Base-by-base conservation (phyloP, 352 stramenopile species). In the Aphanomyces astaci region DNA sequence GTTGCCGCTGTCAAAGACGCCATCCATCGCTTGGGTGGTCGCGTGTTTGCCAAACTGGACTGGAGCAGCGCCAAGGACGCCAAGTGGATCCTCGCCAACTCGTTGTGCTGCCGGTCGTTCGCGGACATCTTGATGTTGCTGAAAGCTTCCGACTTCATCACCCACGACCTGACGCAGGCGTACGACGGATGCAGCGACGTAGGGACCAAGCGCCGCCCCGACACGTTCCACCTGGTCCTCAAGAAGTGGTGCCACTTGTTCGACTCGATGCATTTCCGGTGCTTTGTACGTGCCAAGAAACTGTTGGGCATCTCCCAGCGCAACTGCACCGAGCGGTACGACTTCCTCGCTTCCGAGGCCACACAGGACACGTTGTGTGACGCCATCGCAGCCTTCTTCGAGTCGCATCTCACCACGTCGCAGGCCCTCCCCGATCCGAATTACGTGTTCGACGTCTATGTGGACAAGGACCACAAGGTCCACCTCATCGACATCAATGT, bases 401-500 rank as follows among this genome's bases (percentile, higher is more conserved):
- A 73, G 30, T 71, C 63, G 15, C 70, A 88, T 56, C 92, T 89
- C 7, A 39, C 22, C 39, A 63, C 71, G n/a, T 62, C 64, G 25
- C 52, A 52, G 75, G 84, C 80, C 30, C 89, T 87, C 55, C 80
- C 77, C 24, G 90, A 88, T 51, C 64, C 72, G 1, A 89, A 96
- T 59, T 98, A 93, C 74, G 81, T 94, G 30, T 89, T 98, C 13
- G 95, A 98, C 74, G 80, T 98, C 24, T 98, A 98, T 71, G 74
- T 98, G 27, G 94, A 98, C 78, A 97, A 96, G 73, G 81, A 94
- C 49, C 77, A 90, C 70, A 80, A 88, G 40, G 88, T 96, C 28
- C 97, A 90, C 72, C 74, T 98, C 19, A 53, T 98, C 24, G 95
- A 98, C 78, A 95, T 98, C 65, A 98, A 98, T 77, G 86, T 97